Evolutionary conservation across 148 eudicot genomes (phyloP).

Genomic region (Vaccinium myrtillus): DNA sequence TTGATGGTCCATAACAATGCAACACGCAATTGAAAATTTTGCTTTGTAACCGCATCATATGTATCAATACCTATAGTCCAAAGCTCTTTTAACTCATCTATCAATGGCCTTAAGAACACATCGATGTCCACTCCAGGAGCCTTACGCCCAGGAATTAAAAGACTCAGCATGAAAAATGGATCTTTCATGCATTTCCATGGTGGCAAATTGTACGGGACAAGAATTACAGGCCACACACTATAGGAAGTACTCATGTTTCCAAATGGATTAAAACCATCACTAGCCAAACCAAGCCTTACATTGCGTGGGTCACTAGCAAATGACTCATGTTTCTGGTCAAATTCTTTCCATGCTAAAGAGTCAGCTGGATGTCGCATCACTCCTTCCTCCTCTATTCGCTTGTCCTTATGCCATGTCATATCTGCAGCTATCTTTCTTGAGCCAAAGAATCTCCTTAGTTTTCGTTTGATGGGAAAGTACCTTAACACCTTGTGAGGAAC

Average conservation of each 20-base stretch:
- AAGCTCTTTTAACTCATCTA: slow-evolving; percentile 10
- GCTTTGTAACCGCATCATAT: not conserved
- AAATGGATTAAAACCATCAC: too few relatives aligned
- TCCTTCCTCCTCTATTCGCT: not conserved
- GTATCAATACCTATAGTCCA: slow-evolving; percentile 8
- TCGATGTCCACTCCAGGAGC: slow-evolving; percentile 3
- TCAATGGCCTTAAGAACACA: slow-evolving; percentile 9
- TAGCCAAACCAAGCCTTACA: too few relatives aligned
- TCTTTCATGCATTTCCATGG: slow-evolving; percentile 9
- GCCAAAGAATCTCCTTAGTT: too few relatives aligned
- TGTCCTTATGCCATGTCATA: not conserved
- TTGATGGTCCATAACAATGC: not conserved
- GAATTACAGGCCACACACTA: slow-evolving; percentile 13
- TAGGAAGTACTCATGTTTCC: not conserved
- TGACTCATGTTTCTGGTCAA: not conserved
- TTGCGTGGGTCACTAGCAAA: not conserved
- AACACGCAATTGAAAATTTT: not conserved
- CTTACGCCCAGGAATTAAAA: not conserved
- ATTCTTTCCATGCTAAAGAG: not conserved
- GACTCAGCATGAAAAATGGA: not conserved
- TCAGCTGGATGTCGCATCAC: slow-evolving; percentile 5
- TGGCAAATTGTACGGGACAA: slow-evolving; percentile 9
- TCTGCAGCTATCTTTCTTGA: too few relatives aligned
- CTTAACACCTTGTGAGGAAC: too few relatives aligned
- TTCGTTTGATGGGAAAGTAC: too few relatives aligned